Evolutionary conservation across 2,329 filamentous ascomycete genomes (phyloP), one percentile per base, ranked within the genome.

Genomic region (Rhinocladiella similis): DNA sequence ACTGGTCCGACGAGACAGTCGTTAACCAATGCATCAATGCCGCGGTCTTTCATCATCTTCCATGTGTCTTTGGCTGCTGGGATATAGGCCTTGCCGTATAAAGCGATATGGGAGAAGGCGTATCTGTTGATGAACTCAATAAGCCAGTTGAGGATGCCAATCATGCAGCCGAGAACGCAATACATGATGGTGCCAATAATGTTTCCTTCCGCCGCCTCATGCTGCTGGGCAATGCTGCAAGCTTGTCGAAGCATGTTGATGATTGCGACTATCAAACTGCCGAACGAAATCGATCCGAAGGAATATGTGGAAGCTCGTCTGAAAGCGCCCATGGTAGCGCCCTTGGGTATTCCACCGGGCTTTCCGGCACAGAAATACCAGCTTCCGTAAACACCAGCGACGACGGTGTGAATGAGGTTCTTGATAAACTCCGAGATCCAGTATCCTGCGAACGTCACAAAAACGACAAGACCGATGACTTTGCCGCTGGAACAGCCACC

Each of bases 371-470:
- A 88, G 70, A 96, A 97, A 76, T 96, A 97, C 93, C 93, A 97
- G 0, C 88, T 88, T 1, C 91, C 92, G 66, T 96, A 97, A 0
- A 96, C 86, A 0, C 93, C 92, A 0, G 91, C 89, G 56, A 96
- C 88, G 20, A 86, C 91, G 1, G 88, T 88, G 70, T 97, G 91
- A 46, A 96, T 90, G 0, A 90, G 91, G 73, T 96, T 96, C 77
- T 97, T 97, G 65, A 97, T 77, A 82, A 89, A 93, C 71, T 97
- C 93, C 1, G 89, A 88, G 62, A 96, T 86, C 93, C 93, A 97
- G 75, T 95, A 97, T 74, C 87, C 90, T 51, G 91, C 87, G 67
- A 97, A 97, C 0, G 91, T 96, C 64, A 91, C 83, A 70, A 95
- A 97, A 16, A 88, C 89, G 4, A 96, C 77, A 27, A 97, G 75